Evolutionary conservation across 768 basidiomycete species (phyloP).

Genomic region (Pulveroboletus sp.): DNA sequence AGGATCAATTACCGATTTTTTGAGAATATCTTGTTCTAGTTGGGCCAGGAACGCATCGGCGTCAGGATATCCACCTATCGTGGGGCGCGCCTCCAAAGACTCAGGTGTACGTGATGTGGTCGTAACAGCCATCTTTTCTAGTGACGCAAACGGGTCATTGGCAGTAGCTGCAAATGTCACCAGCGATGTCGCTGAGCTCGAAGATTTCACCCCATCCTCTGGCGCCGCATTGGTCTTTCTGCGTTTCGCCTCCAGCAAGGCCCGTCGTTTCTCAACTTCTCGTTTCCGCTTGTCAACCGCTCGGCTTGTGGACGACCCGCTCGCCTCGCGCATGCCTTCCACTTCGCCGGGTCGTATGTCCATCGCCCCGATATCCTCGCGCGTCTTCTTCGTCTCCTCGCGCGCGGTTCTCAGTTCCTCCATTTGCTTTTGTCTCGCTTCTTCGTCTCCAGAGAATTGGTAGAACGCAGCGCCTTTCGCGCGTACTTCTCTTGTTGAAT

Average conservation of each 20-base stretch:
- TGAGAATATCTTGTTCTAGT: conserved; percentile 60
- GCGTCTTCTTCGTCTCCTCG: conserved; percentile 65
- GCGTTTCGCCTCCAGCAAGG: conserved; percentile 64
- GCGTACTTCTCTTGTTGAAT: conserved; percentile 78
- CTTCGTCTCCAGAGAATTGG: conserved; percentile 86
- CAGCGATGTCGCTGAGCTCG: not conserved
- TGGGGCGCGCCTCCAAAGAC: conserved; percentile 25
- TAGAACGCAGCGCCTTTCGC: conserved; percentile 90
- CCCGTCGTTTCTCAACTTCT: conserved; percentile 65
- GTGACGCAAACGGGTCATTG: conserved; percentile 48
- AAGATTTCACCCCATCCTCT: not conserved
- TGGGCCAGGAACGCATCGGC: conserved; percentile 69
- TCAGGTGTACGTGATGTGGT: conserved; percentile 19
- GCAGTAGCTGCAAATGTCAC: conserved; percentile 17
- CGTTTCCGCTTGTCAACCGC: conserved; percentile 67
- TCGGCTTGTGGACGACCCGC: conserved; percentile 40
- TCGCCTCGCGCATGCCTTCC: conserved; percentile 65
- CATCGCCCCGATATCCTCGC: conserved; percentile 58
- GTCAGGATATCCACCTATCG: conserved; percentile 8
- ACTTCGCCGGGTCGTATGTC: conserved; percentile 67
- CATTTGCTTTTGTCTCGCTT: conserved; percentile 75
- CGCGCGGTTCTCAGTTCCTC: conserved; percentile 69
- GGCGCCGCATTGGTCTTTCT: conserved; percentile 42
- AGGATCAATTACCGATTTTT: conserved; percentile 6
- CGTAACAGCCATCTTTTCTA: conserved; percentile 38